phyloP scores from a whole-genome alignment of 257 asterid genomes.

The Salvia rosmarinus region DNA sequence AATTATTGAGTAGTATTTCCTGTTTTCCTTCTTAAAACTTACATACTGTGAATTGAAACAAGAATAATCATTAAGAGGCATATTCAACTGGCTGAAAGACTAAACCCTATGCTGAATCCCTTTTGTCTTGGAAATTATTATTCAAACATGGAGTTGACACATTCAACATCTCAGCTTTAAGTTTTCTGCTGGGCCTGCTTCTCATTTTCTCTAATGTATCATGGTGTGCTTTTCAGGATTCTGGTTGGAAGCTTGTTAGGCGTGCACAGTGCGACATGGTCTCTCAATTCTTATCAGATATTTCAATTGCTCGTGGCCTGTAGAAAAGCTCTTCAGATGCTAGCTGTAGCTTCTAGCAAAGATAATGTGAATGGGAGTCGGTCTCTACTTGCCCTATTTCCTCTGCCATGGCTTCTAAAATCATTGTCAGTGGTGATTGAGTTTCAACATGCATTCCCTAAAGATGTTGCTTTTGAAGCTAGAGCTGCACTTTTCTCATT shows the following conservation, averaged over 20 bases:
- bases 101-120: slow-evolving; percentile 5
- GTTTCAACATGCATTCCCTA: slow-evolving; percentile 48
- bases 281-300: slow-evolving; percentile 47
- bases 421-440: slow-evolving; percentile 62
- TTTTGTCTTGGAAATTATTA: slow-evolving; percentile 17
- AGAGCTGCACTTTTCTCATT: slow-evolving; percentile 51
- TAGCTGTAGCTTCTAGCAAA: slow-evolving; percentile 57
- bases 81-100: slow-evolving; percentile 24
- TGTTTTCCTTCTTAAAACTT: slow-evolving; percentile 25
- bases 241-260: slow-evolving; percentile 66
- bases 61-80: neutral
- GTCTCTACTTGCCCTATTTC: slow-evolving; percentile 50
- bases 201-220: slow-evolving; percentile 27
- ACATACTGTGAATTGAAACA: slow-evolving; percentile 23
- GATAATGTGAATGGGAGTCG: slow-evolving; percentile 42
- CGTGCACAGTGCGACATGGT: slow-evolving; percentile 31
- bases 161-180: neutral
- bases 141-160: neutral
- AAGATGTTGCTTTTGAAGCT: slow-evolving; percentile 47
- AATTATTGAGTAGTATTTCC: slow-evolving; percentile 22
- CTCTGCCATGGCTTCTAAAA: slow-evolving; percentile 75
- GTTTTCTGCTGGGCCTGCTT: neutral
- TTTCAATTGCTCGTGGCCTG: slow-evolving; percentile 73
- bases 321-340: slow-evolving; percentile 68
- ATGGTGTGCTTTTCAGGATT: slow-evolving; percentile 63